Conservation (phyloP, 2,329 filamentous ascomycete genomes). For the Verticillium nubilum region DNA sequence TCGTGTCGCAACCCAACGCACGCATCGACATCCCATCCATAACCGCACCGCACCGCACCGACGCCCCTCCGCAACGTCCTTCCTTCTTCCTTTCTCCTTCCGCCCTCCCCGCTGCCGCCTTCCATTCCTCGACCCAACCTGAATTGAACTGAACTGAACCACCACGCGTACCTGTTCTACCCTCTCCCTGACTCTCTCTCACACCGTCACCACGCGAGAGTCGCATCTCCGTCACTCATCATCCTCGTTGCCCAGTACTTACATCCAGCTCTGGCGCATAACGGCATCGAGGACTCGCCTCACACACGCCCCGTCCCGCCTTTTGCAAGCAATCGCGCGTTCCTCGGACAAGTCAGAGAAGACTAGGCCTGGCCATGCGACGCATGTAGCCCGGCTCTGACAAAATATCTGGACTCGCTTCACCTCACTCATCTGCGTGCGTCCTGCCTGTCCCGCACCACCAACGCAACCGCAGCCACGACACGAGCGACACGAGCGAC, state of each 20-base stretch:
- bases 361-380: slow-evolving; percentile 23
- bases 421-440: not conserved
- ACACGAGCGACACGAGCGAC: not conserved
- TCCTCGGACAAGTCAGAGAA: not conserved
- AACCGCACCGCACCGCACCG: not conserved
- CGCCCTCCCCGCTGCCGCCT: not conserved
- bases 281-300: slow-evolving; percentile 3
- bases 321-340: not conserved
- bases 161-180: slow-evolving; percentile 11
- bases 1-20: slow-evolving; percentile 10
- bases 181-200: no score
- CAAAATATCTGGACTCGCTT: slow-evolving; percentile 13
- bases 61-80: slow-evolving; percentile 5
- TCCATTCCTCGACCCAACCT: not conserved
- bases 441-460: not conserved
- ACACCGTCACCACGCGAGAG: slow-evolving; percentile 11
- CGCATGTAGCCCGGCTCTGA: slow-evolving; percentile 22
- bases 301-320: not conserved
- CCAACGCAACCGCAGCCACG: slow-evolving; percentile 1
- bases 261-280: not conserved
- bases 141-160: slow-evolving; percentile 5
- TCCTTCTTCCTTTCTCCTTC: not conserved
- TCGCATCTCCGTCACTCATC: not conserved
- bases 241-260: not conserved
- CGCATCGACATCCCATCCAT: not conserved